phyloP scores from a whole-genome alignment of 78 protist species.

The Dictyostelium intermedium region DNA sequence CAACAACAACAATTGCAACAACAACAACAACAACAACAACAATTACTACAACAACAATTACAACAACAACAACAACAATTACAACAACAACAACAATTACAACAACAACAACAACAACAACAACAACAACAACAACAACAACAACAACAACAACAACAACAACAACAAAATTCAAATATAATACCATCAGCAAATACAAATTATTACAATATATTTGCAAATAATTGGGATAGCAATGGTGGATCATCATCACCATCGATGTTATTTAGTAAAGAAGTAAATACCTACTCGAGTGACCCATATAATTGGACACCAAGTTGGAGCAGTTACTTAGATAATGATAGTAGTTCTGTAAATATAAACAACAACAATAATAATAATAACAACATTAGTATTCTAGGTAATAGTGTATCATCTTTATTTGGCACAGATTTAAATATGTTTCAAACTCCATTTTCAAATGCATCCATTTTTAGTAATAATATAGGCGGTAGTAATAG shows the following conservation, averaged over 20 bases:
- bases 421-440: neutral
- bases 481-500: neutral
- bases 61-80: neutral
- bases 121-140: neutral
- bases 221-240: neutral
- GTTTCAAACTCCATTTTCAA: neutral
- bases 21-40: neutral
- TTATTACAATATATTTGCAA: slow-evolving; percentile 26
- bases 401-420: slow-evolving; percentile 1
- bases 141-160: neutral
- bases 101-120: neutral
- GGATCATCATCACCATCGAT: neutral
- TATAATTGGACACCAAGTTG: slow-evolving; percentile 2
- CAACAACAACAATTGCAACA: neutral
- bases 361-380: neutral
- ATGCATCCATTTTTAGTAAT: neutral
- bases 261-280: neutral
- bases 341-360: neutral
- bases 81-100: neutral
- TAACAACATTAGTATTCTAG: neutral
- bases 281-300: neutral
- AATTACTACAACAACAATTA: neutral
- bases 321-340: neutral
- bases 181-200: neutral
- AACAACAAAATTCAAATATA: neutral